These are phyloP conservation scores for Licmophora abbreviata DNA, from an alignment of 108 stramenopile species.

Conservation along the genomic window DNA sequence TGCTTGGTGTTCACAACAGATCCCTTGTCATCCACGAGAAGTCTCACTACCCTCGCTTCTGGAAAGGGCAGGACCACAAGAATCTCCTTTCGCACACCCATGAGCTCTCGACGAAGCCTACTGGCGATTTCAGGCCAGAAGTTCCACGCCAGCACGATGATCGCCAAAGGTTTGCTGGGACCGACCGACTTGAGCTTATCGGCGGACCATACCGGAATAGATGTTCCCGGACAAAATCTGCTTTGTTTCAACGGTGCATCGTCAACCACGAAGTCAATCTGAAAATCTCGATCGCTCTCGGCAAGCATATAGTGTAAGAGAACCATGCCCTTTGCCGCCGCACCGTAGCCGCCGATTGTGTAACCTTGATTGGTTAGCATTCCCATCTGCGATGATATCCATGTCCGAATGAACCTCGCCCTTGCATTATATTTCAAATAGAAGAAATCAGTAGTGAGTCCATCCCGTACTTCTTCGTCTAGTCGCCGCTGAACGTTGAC, in stretches of 20 bases:
- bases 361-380: not conserved
- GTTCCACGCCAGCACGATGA: not conserved
- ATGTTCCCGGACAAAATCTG: not conserved
- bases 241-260: not conserved
- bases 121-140: not conserved
- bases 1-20: too few relatives aligned
- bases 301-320: not conserved
- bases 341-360: not conserved
- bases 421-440: not conserved
- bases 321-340: slow-evolving; percentile 1
- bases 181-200: not conserved
- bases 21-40: too few relatives aligned
- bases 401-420: not conserved
- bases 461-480: not conserved
- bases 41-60: not conserved
- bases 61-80: not conserved
- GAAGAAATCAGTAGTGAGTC: not conserved
- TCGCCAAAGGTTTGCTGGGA: not conserved
- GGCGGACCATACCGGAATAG: not conserved
- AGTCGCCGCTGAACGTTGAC: too few relatives aligned
- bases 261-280: not conserved
- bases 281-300: too few relatives aligned
- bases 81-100: not conserved
- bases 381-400: not conserved
- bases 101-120: not conserved